Base-by-base conservation (phyloP, 1,284 basidiomycete species). In the Apiotrichum brassicae region DNA sequence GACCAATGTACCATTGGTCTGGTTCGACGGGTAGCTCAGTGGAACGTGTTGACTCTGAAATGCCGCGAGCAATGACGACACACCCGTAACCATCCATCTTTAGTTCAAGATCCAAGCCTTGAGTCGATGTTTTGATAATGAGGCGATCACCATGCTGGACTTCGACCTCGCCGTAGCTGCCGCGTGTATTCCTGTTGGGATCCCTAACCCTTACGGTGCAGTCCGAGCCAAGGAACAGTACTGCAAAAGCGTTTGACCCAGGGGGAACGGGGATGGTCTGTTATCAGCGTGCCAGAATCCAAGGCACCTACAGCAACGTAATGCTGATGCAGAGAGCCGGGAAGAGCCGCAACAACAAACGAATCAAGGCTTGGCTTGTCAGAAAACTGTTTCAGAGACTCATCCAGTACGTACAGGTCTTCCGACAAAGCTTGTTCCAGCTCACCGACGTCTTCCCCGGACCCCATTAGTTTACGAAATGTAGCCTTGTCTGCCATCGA, bases 61-160 rank as follows among this genome's bases (percentile, higher is more conserved):
- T 30, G 28, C 8, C 28, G 28, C 42, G 25, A 3, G 13, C 37
- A 14, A 65, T 57, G 49, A 43, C 66, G 58, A 55, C 41, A 34
- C 69, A 66, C 3, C 62, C 69, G 40, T 72, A 71, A 1, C 64
- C 64, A 19, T 65, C 62, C 43, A 58, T 44, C 30, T 56, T 50
- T 1, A 64, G 37, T 3, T 56, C 48, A 11, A 71, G 45, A 20
- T 71, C 68, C 13, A 70, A 40, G 19, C 47, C 53, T 7, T 51
- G 50, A 0, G 41, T 23, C 4, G 62, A 49, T 39, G 53, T 56
- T 26, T 65, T 34, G 6, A 60, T 53, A 2, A 69, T 20, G 0
- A 71, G 61, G 55, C 11, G 11, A n/a, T 71, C 69, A 6, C 69
- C 69, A 51, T 71, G 69, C 46, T 66, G 66, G 11, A 58, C 45